A percentile compares a stretch with the other conserved stretches of the same genome.
Evolutionary conservation across 345 rosid genomes (phyloP).

Genomic region (Kandelia obovata): DNA sequence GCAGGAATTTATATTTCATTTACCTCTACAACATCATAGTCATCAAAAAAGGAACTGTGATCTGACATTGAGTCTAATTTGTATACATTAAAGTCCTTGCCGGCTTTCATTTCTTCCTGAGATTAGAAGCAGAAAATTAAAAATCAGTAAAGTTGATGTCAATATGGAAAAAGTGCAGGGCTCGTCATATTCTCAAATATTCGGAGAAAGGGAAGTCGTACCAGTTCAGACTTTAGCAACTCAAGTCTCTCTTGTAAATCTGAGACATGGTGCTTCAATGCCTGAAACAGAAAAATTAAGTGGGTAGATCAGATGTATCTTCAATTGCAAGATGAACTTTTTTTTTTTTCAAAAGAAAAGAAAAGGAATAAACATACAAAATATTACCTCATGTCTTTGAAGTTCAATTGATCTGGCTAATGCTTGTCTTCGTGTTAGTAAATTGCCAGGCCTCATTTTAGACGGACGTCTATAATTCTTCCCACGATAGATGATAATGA

Average conservation of each 20-base stretch:
- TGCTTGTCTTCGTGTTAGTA: conserved; percentile 75
- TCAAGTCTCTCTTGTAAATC: conserved; percentile 62
- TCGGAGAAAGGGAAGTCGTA: conserved; percentile 20
- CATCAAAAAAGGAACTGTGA: conserved; percentile 35
- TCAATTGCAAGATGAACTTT: neutral
- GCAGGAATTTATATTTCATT: conserved; percentile 8
- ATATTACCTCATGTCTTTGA: conserved; percentile 79
- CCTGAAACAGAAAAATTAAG: conserved; percentile 46
- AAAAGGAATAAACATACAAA: neutral
- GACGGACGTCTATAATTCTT: conserved; percentile 69
- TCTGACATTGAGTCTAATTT: conserved; percentile 29
- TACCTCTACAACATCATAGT: conserved; percentile 49
- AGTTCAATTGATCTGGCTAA: conserved; percentile 81
- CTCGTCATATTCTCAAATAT: neutral
- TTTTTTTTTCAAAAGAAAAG: neutral
- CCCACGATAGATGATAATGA: conserved; percentile 76
- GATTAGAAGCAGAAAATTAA: conserved; percentile 6
- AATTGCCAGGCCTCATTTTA: conserved; percentile 56
- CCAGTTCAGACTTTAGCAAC: conserved; percentile 51
- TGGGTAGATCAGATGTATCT: neutral
- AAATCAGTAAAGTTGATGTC: neutral
- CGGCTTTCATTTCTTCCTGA: conserved; percentile 46
- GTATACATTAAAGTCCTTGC: conserved; percentile 37
- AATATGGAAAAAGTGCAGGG: neutral
- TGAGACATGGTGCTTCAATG: conserved; percentile 62